Evolutionary conservation across 2,329 filamentous ascomycete genomes (phyloP).

Genomic region (Sordariomycetes sp.): DNA sequence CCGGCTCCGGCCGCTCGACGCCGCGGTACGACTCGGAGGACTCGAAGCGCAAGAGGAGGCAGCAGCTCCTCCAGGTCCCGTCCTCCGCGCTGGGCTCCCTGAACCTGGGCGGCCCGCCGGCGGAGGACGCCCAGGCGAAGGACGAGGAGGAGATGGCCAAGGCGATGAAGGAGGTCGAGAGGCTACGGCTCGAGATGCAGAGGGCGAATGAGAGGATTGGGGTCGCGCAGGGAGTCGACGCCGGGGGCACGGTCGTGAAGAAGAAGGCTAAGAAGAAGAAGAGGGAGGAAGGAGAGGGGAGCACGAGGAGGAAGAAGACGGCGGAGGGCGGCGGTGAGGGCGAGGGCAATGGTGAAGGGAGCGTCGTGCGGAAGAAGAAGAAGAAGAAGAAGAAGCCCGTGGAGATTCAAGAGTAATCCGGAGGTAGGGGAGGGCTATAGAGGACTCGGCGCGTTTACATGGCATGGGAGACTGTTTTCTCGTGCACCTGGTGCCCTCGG

Average conservation of each 20-base stretch:
- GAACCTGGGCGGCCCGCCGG: constrained; percentile 39
- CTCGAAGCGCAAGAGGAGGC: constrained; percentile 37
- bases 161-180: constrained; percentile 82
- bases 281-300: constrained; percentile 4
- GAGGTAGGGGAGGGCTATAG: background rate
- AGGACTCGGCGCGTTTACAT: background rate
- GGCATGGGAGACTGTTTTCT: background rate
- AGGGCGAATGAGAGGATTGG: constrained; percentile 65
- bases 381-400: constrained; percentile 24
- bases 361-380: constrained; percentile 34
- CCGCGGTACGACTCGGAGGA: constrained; percentile 44
- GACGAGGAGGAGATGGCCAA: constrained; percentile 84
- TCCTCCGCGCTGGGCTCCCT: constrained; percentile 69
- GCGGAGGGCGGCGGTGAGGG: background rate
- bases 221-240: constrained; percentile 55
- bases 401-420: constrained; percentile 3
- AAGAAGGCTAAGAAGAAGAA: constrained; percentile 51
- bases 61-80: constrained; percentile 59
- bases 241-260: constrained; percentile 54
- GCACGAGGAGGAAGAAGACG: constrained; percentile 7
- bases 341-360: constrained; percentile 12
- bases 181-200: constrained; percentile 81
- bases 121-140: constrained; percentile 51
- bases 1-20: constrained; percentile 36
- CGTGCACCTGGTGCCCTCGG: background rate